phyloP scores from a whole-genome alignment of 83 land plant species.

The Diphasiastrum complanatum region DNA sequence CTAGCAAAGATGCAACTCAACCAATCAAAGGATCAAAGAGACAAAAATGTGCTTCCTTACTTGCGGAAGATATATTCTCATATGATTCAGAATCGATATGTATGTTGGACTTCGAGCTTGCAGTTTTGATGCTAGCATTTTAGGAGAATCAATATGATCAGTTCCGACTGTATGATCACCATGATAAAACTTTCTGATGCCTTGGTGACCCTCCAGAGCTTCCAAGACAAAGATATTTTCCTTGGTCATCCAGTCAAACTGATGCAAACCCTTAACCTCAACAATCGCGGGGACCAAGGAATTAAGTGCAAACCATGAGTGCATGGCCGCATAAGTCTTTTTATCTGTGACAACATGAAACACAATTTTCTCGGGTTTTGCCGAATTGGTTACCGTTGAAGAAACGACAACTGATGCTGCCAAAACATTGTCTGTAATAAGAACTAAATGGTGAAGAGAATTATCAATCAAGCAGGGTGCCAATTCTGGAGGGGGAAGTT shows the following conservation, averaged over 20 bases:
- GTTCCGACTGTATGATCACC: slow-evolving; percentile 57
- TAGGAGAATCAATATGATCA: slow-evolving; percentile 59
- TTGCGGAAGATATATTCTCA: slow-evolving; percentile 90
- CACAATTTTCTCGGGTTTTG: slow-evolving; percentile 61
- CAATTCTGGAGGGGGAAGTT: slow-evolving; percentile 79
- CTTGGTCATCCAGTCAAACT: slow-evolving; percentile 85
- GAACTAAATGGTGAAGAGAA: slow-evolving; percentile 58
- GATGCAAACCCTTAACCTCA: slow-evolving; percentile 87
- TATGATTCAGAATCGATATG: slow-evolving; percentile 80
- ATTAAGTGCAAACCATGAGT: slow-evolving; percentile 87
- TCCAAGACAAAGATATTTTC: slow-evolving; percentile 84
- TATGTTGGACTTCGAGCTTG: slow-evolving; percentile 86
- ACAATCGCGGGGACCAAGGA: slow-evolving; percentile 61
- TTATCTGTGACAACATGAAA: slow-evolving; percentile 89
- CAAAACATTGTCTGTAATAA: slow-evolving; percentile 83
- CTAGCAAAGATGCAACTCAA: no score
- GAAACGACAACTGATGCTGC: slow-evolving; percentile 90
- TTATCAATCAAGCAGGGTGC: slow-evolving; percentile 72
- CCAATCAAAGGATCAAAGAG: no score
- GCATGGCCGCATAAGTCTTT: slow-evolving; percentile 97
- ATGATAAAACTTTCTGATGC: slow-evolving; percentile 63
- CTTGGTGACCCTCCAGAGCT: slow-evolving; percentile 62
- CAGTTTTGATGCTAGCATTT: slow-evolving; percentile 57
- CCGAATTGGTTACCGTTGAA: slow-evolving; percentile 55
- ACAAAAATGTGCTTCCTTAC: no score